A percentile compares a stretch with the other conserved stretches of the same genome.
phyloP scores from a whole-genome alignment of 345 rosid species.

The Eucalyptus dawsonii region DNA sequence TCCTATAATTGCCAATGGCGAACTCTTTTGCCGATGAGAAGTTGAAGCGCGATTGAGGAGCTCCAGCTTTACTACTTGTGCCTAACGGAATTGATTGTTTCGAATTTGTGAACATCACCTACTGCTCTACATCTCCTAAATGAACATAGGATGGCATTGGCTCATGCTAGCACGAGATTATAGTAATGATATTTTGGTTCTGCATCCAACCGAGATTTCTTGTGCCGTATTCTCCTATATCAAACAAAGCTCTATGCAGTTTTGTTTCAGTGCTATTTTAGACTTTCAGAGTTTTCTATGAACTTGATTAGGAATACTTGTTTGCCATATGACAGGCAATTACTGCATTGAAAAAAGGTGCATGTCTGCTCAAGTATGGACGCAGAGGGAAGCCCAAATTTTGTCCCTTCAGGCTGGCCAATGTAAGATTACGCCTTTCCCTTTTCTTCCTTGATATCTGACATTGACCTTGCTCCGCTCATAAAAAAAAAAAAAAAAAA shows the following conservation, averaged over 20 bases:
- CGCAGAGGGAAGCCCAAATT: slow-evolving; percentile 78
- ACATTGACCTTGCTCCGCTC: neutral
- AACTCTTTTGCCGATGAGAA: neutral
- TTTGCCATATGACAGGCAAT: slow-evolving; percentile 36
- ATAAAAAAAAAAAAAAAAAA: neutral
- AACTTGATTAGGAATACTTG: neutral
- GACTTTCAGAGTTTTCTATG: neutral
- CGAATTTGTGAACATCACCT: neutral
- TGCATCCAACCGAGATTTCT: neutral
- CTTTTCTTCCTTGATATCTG: neutral
- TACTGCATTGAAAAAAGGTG: slow-evolving; percentile 74
- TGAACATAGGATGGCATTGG: neutral
- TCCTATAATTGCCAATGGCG: neutral
- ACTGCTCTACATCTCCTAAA: neutral
- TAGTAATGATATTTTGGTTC: neutral
- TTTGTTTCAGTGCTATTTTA: neutral
- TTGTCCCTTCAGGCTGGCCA: slow-evolving; percentile 70
- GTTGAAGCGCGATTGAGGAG: neutral
- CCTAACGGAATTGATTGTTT: neutral
- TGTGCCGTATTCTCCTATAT: neutral
- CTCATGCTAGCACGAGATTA: neutral
- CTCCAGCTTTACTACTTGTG: neutral
- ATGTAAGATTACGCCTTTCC: slow-evolving; percentile 25
- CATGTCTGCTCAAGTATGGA: slow-evolving; percentile 67
- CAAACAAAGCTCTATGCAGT: neutral